These are phyloP conservation scores for Oxyria digyna DNA, from an alignment of 148 eudicot genomes.

Conservation along the genomic window DNA sequence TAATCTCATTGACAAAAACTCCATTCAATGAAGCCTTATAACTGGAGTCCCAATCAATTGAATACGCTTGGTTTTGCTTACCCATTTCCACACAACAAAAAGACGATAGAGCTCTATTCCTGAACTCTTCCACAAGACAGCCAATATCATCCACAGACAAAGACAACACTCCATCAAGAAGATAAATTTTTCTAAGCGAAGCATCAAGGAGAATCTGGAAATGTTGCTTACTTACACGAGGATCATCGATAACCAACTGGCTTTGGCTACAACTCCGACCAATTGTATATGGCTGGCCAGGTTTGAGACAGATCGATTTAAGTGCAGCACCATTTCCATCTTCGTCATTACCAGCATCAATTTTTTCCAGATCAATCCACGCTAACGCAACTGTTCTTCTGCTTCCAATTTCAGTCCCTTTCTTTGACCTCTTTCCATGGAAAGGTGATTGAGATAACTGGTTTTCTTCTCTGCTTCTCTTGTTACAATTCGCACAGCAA, in stretches of 20 bases:
- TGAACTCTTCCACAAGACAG: constrained; percentile 24
- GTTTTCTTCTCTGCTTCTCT: constrained; percentile 10
- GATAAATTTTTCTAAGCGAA: constrained; percentile 28
- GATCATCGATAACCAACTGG: constrained; percentile 38
- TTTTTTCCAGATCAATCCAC: constrained; percentile 20
- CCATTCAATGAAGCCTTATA: constrained; percentile 61
- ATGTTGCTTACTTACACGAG: constrained; percentile 63
- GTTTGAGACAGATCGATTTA: constrained; percentile 26
- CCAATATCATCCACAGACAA: constrained; percentile 9
- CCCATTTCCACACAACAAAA: neutral
- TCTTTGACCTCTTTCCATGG: constrained; percentile 10
- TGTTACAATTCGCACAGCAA: neutral
- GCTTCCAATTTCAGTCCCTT: neutral
- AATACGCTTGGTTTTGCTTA: neutral
- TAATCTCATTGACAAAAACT: constrained; percentile 62
- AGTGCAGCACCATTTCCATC: constrained; percentile 15
- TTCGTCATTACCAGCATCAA: constrained; percentile 9
- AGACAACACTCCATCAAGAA: constrained; percentile 45
- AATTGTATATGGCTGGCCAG: constrained; percentile 36
- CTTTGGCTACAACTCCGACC: constrained; percentile 37
- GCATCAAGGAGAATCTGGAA: constrained; percentile 55
- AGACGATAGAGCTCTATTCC: constrained; percentile 15
- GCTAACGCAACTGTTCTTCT: constrained; percentile 9
- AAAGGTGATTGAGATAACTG: neutral
- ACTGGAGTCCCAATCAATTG: constrained; percentile 16